phyloP scores from a whole-genome alignment of 768 basidiomycete genomes.

The Mrakia frigida region DNA sequence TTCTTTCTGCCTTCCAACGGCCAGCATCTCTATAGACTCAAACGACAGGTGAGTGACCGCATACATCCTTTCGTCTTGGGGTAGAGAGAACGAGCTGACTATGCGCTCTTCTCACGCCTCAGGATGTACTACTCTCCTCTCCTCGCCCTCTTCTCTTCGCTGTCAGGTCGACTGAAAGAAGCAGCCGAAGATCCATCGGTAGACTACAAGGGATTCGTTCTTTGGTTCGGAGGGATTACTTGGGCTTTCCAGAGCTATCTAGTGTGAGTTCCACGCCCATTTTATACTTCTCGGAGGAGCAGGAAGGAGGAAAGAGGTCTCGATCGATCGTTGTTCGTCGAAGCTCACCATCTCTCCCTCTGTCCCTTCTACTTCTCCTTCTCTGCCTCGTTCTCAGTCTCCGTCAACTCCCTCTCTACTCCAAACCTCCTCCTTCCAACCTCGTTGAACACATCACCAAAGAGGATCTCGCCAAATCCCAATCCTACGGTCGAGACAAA shows the following conservation, averaged over 20 bases:
- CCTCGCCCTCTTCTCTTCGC: neutral
- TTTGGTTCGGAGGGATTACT: conserved; percentile 67
- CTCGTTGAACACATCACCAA: conserved; percentile 63
- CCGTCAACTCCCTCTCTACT: conserved; percentile 81
- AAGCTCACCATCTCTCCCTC: neutral
- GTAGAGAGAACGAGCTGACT: no score
- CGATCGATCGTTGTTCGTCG: neutral
- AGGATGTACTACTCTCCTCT: neutral
- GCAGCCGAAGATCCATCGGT: conserved; percentile 35
- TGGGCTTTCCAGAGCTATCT: conserved; percentile 84
- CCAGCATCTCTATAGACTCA: no score
- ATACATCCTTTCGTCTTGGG: no score
- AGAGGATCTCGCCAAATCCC: conserved; percentile 79
- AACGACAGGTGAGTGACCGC: no score
- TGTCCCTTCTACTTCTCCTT: neutral
- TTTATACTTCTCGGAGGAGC: conserved; percentile 7
- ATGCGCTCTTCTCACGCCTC: no score
- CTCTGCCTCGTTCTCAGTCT: conserved; percentile 44
- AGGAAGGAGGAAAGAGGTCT: conserved; percentile 3
- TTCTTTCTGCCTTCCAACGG: no score
- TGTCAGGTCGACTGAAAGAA: neutral
- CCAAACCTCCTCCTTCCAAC: conserved; percentile 66
- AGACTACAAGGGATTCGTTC: conserved; percentile 78
- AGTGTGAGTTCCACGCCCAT: conserved; percentile 54
- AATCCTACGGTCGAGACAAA: conserved; percentile 86